phyloP scores from a whole-genome alignment of 2,329 filamentous ascomycete genomes.

The Ascochyta fabae region DNA sequence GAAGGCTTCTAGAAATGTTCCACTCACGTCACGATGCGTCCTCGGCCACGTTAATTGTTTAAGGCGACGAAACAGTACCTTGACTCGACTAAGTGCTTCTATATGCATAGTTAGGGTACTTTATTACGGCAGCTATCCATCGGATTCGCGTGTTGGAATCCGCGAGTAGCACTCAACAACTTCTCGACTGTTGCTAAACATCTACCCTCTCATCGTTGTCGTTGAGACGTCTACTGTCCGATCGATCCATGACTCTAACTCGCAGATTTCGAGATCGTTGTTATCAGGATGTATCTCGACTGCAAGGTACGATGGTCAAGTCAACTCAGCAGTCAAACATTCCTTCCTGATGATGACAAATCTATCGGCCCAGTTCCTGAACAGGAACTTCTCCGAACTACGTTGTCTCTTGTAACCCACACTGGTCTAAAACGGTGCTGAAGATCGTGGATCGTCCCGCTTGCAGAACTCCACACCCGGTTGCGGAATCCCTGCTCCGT shows the following conservation, averaged over 20 bases:
- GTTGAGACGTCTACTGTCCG: neutral
- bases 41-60: constrained; percentile 1
- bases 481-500: constrained; percentile 21
- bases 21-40: constrained; percentile 29
- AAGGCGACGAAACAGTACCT: neutral
- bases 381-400: neutral
- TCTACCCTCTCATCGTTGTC: neutral
- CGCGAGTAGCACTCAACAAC: constrained; percentile 3
- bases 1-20: constrained; percentile 13
- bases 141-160: neutral
- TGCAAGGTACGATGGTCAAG: neutral
- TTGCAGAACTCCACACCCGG: constrained; percentile 20
- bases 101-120: neutral
- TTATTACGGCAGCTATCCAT: constrained; percentile 2
- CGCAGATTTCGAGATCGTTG: neutral
- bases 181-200: neutral
- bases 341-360: constrained; percentile 4
- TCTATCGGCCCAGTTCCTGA: neutral
- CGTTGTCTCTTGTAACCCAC: neutral
- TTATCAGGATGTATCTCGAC: constrained; percentile 6
- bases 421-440: neutral
- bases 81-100: constrained; percentile 6
- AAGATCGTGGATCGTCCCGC: constrained; percentile 31
- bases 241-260: constrained; percentile 1
- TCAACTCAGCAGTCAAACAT: neutral